These are phyloP conservation scores for Emmonsia crescens DNA, from an alignment of 2,329 filamentous ascomycete species.

Conservation along the genomic window DNA sequence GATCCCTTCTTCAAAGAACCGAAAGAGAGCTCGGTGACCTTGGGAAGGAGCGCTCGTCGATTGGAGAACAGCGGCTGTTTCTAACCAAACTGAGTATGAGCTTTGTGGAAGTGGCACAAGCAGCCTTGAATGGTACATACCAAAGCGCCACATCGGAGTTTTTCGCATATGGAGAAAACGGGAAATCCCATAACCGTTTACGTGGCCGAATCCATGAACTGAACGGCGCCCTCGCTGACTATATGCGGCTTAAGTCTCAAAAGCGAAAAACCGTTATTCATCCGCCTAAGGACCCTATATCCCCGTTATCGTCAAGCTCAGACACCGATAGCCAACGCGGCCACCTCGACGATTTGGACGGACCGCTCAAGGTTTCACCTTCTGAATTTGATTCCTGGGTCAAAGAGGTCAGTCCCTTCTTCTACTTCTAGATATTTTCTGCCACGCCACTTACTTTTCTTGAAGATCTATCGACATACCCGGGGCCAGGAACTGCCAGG, in stretches of 20 bases:
- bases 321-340: no score
- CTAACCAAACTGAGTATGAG: slow-evolving; percentile 24
- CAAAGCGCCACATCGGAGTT: background rate
- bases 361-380: background rate
- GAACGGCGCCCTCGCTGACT: slow-evolving; percentile 13
- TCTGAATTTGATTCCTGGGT: background rate
- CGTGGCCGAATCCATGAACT: slow-evolving; percentile 14
- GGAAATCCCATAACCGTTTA: slow-evolving; percentile 8
- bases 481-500: slow-evolving; percentile 22
- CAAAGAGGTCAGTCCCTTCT: background rate
- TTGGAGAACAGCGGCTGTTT: slow-evolving; percentile 18
- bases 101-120: slow-evolving; percentile 29
- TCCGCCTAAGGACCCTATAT: background rate
- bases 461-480: slow-evolving; percentile 17
- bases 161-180: background rate
- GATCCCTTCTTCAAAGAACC: slow-evolving; percentile 19
- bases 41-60: slow-evolving; percentile 24
- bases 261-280: slow-evolving; percentile 10
- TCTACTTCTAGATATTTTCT: background rate
- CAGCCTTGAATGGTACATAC: slow-evolving; percentile 12
- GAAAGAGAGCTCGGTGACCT: slow-evolving; percentile 21
- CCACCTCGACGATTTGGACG: background rate
- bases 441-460: slow-evolving; percentile 1
- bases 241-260: slow-evolving; percentile 14
- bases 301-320: no score